These are phyloP conservation scores for Lachnellula occidentalis DNA, from an alignment of 2,329 filamentous ascomycete genomes.

Conservation along the genomic window DNA sequence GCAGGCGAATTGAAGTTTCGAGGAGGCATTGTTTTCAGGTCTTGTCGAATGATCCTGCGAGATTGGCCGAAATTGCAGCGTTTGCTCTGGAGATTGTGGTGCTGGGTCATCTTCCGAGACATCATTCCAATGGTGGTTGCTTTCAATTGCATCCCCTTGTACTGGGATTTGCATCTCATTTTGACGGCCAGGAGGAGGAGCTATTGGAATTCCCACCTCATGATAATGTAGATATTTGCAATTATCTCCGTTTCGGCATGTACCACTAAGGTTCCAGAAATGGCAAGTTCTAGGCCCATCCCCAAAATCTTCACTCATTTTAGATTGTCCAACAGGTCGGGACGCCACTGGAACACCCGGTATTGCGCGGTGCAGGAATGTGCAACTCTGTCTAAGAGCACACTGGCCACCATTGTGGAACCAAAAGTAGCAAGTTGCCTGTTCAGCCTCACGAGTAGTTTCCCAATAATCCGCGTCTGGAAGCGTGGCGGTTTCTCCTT, in stretches of 20 bases:
- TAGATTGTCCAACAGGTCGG: not conserved
- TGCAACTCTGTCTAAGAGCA: not conserved
- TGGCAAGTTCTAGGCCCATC: not conserved
- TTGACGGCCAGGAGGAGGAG: not conserved
- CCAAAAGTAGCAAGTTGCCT: slow-evolving; percentile 16
- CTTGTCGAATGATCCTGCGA: not conserved
- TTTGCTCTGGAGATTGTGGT: not conserved
- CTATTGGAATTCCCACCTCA: slow-evolving; percentile 1
- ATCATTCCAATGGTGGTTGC: not conserved
- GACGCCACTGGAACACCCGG: not conserved
- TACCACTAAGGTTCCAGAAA: not conserved
- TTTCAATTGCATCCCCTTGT: not conserved
- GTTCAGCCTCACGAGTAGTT: not conserved
- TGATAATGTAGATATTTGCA: slow-evolving; percentile 16
- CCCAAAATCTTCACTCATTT: not conserved
- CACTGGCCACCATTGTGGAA: not conserved
- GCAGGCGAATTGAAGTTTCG: not conserved
- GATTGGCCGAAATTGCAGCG: too few species aligned
- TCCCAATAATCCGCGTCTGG: not conserved
- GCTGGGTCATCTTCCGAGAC: not conserved
- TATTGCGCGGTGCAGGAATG: not conserved
- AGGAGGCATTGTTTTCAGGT: not conserved
- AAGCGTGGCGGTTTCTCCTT: not conserved
- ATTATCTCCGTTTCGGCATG: slow-evolving; percentile 4
- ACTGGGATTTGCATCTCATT: not conserved